Percentiles rank a stretch among this genome's conserved stretches.
Evolutionary conservation across 495 filamentous ascomycete genomes (phyloP).

Genomic region (Lepidopterella palustris): DNA sequence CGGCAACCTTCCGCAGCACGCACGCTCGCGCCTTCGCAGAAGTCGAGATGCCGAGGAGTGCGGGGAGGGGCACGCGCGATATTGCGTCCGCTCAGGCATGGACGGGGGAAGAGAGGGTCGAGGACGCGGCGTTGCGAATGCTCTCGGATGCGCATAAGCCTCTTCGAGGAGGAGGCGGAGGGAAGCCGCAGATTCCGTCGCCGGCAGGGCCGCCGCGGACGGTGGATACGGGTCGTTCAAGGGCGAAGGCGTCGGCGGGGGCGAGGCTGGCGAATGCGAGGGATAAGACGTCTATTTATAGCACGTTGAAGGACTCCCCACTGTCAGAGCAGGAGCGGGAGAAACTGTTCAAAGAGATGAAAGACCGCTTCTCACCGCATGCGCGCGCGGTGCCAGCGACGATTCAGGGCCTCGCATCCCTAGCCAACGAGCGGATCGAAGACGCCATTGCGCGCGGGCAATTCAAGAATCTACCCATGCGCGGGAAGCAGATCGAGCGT

Average conservation of each 20-base stretch:
- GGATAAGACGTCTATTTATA: slow-evolving; percentile 70
- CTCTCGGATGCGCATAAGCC: slow-evolving; percentile 75
- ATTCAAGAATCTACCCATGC: slow-evolving; percentile 74
- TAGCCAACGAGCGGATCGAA: slow-evolving; percentile 92
- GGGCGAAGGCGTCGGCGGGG: slow-evolving; percentile 45
- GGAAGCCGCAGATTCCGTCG: slow-evolving; percentile 33
- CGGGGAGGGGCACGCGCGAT: slow-evolving; percentile 65
- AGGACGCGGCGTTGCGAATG: slow-evolving; percentile 82
- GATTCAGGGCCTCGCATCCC: slow-evolving; percentile 66
- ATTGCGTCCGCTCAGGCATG: slow-evolving; percentile 67
- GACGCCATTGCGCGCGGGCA: slow-evolving; percentile 88
- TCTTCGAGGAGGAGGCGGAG: slow-evolving; percentile 42
- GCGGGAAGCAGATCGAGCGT: slow-evolving; percentile 70
- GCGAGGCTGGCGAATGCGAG: slow-evolving; percentile 66
- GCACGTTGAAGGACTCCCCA: slow-evolving; percentile 50
- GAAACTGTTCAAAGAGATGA: slow-evolving; percentile 61
- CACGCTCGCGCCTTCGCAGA: slow-evolving; percentile 64
- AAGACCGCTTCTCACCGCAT: slow-evolving; percentile 68
- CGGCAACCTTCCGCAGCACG: slow-evolving; percentile 61
- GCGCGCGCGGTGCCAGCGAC: slow-evolving; percentile 70
- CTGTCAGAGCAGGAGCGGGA: slow-evolving; percentile 65
- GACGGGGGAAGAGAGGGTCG: slow-evolving; percentile 66
- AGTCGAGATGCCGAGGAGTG: slow-evolving; percentile 53
- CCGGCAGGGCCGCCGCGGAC: slow-evolving; percentile 39
- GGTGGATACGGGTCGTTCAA: slow-evolving; percentile 45